Evolutionary conservation across 1,284 basidiomycete genomes (phyloP), one percentile per base, ranked within the genome.

Genomic region (Ceratobasidium sp.): DNA sequence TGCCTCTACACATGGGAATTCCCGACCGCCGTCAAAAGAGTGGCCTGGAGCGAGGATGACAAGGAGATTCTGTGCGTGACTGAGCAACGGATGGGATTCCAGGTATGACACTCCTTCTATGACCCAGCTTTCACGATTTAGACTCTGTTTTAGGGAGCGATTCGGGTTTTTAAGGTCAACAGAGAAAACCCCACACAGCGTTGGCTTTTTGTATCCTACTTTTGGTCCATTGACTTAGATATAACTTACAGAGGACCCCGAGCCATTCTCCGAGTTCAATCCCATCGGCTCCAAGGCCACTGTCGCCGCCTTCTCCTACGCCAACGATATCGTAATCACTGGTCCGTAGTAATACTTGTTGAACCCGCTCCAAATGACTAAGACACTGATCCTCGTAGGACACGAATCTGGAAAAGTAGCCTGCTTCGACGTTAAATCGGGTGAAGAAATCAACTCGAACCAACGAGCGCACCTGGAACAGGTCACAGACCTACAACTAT

Each of bases 401-500:
- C 98, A 99, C 86, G 97, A 99, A 86, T 95, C 94, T 78, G 98
- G 98, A 38, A 99, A 97, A 84, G 90, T 99, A 46, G 92, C 95
- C 4, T 87, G 96, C 64, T 98, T 96, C 86, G 94, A 97, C 82
- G 90, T 91, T 79, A 94, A 94, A 86, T 91, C 92, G 0, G 97
- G 97, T 79, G 95, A 98, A 79, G 94, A 98, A 86, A 86, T 95
- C 61, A 85, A 87, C 56, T 91, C 87, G 84, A 93, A 94, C 83
- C 95, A 96, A 83, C 92, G 95, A 74, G 94, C 94, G 6, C 96
- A 98, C 84, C 86, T 90, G 79, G 94, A 94, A 81, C 86, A 88
- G 79, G 94, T 98, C 74, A 98, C 97, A 46, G 98, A 99, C 85
- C 87, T 99, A 79, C 98, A 99, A 85, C 86, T 99, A 82, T 92